Evolutionary conservation across 768 basidiomycete species (phyloP).

Genomic region (Phanerochaete carnosa): DNA sequence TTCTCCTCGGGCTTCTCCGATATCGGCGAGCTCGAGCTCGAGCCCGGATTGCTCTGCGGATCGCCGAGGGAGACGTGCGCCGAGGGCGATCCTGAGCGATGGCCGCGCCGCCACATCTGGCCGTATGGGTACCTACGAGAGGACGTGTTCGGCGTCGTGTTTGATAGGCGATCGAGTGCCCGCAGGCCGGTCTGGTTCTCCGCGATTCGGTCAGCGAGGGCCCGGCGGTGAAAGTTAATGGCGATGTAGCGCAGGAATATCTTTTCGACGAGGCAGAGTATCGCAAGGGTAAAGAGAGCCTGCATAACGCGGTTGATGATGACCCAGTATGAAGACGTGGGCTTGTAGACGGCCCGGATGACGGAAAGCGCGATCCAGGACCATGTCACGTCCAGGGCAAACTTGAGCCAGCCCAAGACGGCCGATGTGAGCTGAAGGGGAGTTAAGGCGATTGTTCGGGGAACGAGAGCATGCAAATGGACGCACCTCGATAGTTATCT

Average conservation of each 20-base stretch:
- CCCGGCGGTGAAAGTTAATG: conserved; percentile 77
- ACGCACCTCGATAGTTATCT: conserved; percentile 64
- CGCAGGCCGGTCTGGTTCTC: conserved; percentile 70
- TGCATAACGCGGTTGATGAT: conserved; percentile 70
- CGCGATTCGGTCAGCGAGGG: conserved; percentile 66
- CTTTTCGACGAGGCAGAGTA: conserved; percentile 50
- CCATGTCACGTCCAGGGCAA: conserved; percentile 63
- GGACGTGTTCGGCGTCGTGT: conserved; percentile 46
- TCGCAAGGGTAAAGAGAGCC: conserved; percentile 42
- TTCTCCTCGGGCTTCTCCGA: conserved; percentile 11
- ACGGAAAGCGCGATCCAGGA: conserved; percentile 73
- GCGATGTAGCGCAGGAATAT: conserved; percentile 72
- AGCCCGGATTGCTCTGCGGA: background rate
- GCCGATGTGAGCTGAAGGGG: conserved; percentile 61
- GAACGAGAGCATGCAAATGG: background rate
- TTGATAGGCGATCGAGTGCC: conserved; percentile 69
- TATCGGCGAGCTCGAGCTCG: conserved; percentile 21
- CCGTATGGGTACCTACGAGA: conserved; percentile 36
- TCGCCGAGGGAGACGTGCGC: background rate
- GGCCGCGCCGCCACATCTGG: conserved; percentile 37
- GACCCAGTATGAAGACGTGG: conserved; percentile 64
- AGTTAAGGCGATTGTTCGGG: background rate
- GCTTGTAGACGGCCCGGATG: conserved; percentile 53
- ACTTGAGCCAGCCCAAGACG: conserved; percentile 69
- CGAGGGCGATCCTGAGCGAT: conserved; percentile 14